These are phyloP conservation scores for Fusarium xyrophilum DNA, from an alignment of 2,329 filamentous ascomycete species.

Conservation along the genomic window DNA sequence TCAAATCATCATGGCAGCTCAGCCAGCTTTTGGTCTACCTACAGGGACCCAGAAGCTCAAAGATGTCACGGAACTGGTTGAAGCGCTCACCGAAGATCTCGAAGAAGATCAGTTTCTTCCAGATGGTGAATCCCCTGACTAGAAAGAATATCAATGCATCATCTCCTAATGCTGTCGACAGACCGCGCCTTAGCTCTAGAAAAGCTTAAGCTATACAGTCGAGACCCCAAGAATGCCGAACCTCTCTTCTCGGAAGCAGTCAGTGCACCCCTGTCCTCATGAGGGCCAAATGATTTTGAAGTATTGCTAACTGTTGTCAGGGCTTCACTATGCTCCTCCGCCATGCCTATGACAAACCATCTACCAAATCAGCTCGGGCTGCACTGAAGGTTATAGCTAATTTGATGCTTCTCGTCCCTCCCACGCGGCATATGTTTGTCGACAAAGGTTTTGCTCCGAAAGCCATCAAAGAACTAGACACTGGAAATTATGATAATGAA, in stretches of 20 bases:
- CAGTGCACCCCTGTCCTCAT: conserved; percentile 38
- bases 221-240: conserved; percentile 73
- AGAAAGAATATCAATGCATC: not conserved
- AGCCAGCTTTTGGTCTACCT: conserved; percentile 40
- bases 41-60: conserved; percentile 63
- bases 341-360: conserved; percentile 75
- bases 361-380: conserved; percentile 70
- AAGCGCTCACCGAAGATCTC: conserved; percentile 68
- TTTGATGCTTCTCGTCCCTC: conserved; percentile 63
- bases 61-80: conserved; percentile 70
- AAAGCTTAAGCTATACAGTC: conserved; percentile 71
- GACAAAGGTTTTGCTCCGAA: conserved; percentile 62
- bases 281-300: not conserved
- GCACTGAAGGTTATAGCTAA: conserved; percentile 84
- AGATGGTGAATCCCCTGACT: conserved; percentile 54
- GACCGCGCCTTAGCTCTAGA: conserved; percentile 69
- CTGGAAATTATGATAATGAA: conserved; percentile 80
- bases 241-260: conserved; percentile 86
- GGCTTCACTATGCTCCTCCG: conserved; percentile 75
- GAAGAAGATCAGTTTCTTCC: conserved; percentile 63
- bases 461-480: conserved; percentile 74
- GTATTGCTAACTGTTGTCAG: conserved; percentile 52
- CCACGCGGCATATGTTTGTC: conserved; percentile 54
- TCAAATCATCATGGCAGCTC: conserved; percentile 32
- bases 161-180: conserved; percentile 45